phyloP scores from a whole-genome alignment of 371 early-diverging fungal species.

The Mortierella sp. region DNA sequence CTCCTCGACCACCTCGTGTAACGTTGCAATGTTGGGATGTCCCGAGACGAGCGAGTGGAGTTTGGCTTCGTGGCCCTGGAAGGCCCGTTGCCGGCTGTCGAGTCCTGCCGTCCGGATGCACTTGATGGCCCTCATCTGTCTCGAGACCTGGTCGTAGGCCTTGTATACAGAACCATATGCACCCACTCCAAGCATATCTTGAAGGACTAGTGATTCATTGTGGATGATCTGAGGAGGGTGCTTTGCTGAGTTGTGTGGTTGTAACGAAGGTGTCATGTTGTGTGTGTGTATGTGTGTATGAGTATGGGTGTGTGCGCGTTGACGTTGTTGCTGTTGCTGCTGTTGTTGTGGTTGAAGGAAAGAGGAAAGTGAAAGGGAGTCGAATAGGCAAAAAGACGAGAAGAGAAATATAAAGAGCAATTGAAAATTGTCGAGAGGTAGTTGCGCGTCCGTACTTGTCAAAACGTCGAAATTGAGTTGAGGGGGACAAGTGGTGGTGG shows the following conservation, averaged over 20 bases:
- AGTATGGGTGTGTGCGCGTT: background rate
- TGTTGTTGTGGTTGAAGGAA: background rate
- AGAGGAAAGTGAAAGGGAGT: background rate
- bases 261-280: constrained; percentile 20
- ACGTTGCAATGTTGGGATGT: constrained; percentile 82
- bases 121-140: constrained; percentile 72
- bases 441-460: background rate
- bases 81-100: constrained; percentile 67
- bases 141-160: constrained; percentile 59
- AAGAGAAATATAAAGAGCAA: background rate
- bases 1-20: constrained; percentile 82
- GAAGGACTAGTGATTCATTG: constrained; percentile 30
- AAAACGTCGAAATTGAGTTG: background rate
- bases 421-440: background rate
- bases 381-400: background rate
- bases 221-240: constrained; percentile 30
- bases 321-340: too few species aligned
- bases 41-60: constrained; percentile 76
- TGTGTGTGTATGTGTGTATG: background rate
- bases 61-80: constrained; percentile 80
- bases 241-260: constrained; percentile 11
- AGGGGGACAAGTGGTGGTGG: background rate
- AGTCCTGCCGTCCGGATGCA: constrained; percentile 72
- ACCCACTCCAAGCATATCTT: constrained; percentile 75
- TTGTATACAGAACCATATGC: constrained; percentile 82